phyloP scores from a whole-genome alignment of 306 rosid genomes.

The Lathyrus sativus region DNA sequence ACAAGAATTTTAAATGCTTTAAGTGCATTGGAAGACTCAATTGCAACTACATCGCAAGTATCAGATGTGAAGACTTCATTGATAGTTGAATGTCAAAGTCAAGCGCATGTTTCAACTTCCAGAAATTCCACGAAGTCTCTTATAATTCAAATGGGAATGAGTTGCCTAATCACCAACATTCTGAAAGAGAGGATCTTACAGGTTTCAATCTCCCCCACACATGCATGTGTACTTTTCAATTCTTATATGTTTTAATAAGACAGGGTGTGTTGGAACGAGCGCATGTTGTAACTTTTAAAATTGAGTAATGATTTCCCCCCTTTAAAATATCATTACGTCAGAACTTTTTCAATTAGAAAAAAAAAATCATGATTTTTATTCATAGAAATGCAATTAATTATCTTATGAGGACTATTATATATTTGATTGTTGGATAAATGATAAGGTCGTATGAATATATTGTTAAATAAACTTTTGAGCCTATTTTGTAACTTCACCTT shows the following conservation, averaged over 20 bases:
- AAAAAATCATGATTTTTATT: background rate
- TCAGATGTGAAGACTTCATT: background rate
- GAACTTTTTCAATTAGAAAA: background rate
- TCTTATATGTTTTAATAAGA: background rate
- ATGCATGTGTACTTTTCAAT: background rate
- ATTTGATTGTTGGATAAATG: background rate
- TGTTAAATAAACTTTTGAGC: background rate
- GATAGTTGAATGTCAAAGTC: background rate
- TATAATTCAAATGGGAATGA: constrained; percentile 34
- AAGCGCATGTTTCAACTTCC: background rate
- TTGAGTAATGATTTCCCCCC: background rate
- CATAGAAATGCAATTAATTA: background rate
- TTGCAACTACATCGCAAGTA: constrained; percentile 3
- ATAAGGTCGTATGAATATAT: background rate
- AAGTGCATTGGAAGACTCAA: constrained; percentile 8
- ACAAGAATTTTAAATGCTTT: constrained; percentile 18
- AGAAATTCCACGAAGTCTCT: background rate
- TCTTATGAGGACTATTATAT: background rate
- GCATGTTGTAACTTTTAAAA: background rate
- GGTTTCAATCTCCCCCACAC: background rate
- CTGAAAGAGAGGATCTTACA: constrained; percentile 24
- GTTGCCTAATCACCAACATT: background rate
- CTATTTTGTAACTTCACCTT: background rate
- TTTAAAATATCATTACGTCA: background rate
- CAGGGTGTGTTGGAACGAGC: too few species aligned